A percentile compares a stretch with the other conserved stretches of the same genome.
phyloP scores from a whole-genome alignment of 768 basidiomycete species.

The Psilocybe azurescens region DNA sequence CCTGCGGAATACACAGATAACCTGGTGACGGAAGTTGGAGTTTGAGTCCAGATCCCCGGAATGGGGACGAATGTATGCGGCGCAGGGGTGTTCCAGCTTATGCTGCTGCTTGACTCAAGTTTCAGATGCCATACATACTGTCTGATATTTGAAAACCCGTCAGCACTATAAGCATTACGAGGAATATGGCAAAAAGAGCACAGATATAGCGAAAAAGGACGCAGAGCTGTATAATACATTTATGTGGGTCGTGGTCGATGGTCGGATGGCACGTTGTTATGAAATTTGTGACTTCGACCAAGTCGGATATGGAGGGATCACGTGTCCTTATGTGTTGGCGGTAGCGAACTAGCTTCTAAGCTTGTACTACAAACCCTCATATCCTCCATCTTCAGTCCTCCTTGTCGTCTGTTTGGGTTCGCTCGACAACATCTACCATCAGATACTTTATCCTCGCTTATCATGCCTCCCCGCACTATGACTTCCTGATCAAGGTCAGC shows the following conservation, averaged over 20 bases:
- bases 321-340: slow-evolving; percentile 1
- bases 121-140: no score
- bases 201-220: no score
- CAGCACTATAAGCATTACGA: no score
- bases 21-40: no score
- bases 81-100: no score
- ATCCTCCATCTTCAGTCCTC: not conserved
- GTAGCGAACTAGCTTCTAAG: not conserved
- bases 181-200: no score
- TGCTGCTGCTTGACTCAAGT: no score
- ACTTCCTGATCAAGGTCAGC: slow-evolving; percentile 92
- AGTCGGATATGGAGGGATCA: not conserved
- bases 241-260: not conserved
- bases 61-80: no score
- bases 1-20: no score
- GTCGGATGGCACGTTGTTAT: not conserved
- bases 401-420: slow-evolving; percentile 8
- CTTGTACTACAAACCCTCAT: not conserved
- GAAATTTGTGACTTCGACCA: not conserved
- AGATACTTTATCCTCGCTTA: slow-evolving; percentile 17
- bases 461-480: slow-evolving; percentile 95
- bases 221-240: no score
- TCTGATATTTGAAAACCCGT: no score
- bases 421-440: slow-evolving; percentile 8
- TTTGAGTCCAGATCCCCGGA: no score